phyloP scores from a whole-genome alignment of 352 stramenopile species.

The Phytophthora meadii region DNA sequence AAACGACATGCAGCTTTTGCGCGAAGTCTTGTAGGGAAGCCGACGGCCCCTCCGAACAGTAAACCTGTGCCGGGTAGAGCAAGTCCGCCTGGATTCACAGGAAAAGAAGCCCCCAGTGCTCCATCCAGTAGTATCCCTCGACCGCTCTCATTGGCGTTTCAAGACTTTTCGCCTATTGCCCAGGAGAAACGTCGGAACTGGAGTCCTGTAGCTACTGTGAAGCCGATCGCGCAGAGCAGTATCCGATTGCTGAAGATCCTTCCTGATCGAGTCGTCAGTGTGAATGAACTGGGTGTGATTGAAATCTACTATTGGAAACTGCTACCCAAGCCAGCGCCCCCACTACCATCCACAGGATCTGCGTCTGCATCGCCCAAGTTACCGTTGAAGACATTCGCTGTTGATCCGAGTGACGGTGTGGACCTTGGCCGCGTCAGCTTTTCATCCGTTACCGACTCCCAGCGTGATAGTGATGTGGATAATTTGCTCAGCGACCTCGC shows the following conservation, averaged over 20 bases:
- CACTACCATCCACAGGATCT: constrained; percentile 6
- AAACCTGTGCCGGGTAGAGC: constrained; percentile 22
- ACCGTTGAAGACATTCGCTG: constrained; percentile 22
- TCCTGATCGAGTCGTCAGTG: constrained; percentile 74
- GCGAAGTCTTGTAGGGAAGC: constrained; percentile 33
- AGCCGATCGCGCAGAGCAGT: constrained; percentile 60
- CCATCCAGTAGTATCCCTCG: constrained; percentile 43
- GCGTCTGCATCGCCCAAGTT: constrained; percentile 23
- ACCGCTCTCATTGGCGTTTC: constrained; percentile 71
- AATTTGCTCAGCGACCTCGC: constrained; percentile 13
- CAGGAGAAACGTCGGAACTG: constrained; percentile 69
- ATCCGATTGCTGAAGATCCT: constrained; percentile 79
- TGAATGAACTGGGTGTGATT: constrained; percentile 88
- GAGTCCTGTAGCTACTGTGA: constrained; percentile 66
- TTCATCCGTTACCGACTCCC: constrained; percentile 14
- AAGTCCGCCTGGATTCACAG: constrained; percentile 20
- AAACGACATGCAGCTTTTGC: constrained; percentile 52
- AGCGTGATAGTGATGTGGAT: constrained; percentile 27
- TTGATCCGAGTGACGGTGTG: constrained; percentile 16
- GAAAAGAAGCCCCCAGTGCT: constrained; percentile 9
- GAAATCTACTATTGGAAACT: constrained; percentile 89
- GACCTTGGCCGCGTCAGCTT: constrained; percentile 20
- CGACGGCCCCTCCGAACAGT: constrained; percentile 3
- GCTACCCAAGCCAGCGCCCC: constrained; percentile 51
- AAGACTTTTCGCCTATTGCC: constrained; percentile 54